Conservation (phyloP, 805 yeast species). For the Suhomyces vadensis region DNA sequence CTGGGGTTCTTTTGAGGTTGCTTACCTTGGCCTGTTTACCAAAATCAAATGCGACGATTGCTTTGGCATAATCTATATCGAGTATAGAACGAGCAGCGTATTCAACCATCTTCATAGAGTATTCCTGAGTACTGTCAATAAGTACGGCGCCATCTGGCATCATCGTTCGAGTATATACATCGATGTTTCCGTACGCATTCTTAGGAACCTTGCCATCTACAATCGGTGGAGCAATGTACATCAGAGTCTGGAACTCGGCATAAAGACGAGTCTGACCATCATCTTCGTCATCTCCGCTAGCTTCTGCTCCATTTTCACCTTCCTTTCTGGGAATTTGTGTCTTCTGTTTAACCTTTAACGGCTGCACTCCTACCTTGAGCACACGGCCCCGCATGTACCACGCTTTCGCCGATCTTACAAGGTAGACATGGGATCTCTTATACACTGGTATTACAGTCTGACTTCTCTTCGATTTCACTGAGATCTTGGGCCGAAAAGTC, state of each 20-base stretch:
- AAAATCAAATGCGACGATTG: slow-evolving; percentile 86
- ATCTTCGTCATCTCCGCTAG: slow-evolving; percentile 46
- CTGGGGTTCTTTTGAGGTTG: slow-evolving; percentile 39
- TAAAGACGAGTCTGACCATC: slow-evolving; percentile 63
- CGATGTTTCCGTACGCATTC: slow-evolving; percentile 82
- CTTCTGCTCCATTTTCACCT: slow-evolving; percentile 21
- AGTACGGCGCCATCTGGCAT: slow-evolving; percentile 77
- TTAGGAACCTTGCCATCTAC: slow-evolving; percentile 68
- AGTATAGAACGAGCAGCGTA: slow-evolving; percentile 67
- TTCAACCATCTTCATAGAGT: slow-evolving; percentile 51
- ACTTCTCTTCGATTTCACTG: slow-evolving; percentile 36
- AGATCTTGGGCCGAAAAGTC: slow-evolving; percentile 49
- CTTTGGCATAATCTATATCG: slow-evolving; percentile 79
- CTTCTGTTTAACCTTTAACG: slow-evolving; percentile 51
- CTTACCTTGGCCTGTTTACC: slow-evolving; percentile 27
- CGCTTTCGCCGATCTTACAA: slow-evolving; percentile 69
- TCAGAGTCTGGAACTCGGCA: slow-evolving; percentile 74
- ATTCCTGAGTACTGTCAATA: slow-evolving; percentile 29
- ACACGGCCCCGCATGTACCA: slow-evolving; percentile 86
- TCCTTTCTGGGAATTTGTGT: slow-evolving; percentile 15
- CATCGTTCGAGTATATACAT: slow-evolving; percentile 76
- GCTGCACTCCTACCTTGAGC: slow-evolving; percentile 67
- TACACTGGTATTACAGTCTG: slow-evolving; percentile 57
- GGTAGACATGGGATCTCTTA: slow-evolving; percentile 62
- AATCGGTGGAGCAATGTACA: slow-evolving; percentile 65